Base-by-base conservation (phyloP, 345 rosid genomes). In the Gynandropsis gynandra region DNA sequence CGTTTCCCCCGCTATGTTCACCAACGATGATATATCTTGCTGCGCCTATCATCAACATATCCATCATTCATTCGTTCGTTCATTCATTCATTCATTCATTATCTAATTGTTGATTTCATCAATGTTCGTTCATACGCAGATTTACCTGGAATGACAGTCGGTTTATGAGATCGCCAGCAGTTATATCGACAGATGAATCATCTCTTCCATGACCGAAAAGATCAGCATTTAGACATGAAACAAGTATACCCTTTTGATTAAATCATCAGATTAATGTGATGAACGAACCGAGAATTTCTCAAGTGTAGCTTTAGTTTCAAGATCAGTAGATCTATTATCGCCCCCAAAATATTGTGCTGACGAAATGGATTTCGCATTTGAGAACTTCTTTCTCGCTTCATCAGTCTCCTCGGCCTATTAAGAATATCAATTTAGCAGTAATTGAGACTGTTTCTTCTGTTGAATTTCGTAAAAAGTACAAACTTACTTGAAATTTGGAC, bases 371-470 rank as follows among this genome's bases (percentile, higher is more conserved):
- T 93, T 93, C 15, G 99, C 99, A 61, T 83, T 88, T 29, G 95
- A 68, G 72, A 85, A 93, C 76, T 88, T 93, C 77, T 78, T 88
- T 73, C 96, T 78, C 35, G 99, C 99, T 70, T 93, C 97, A 73
- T 93, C 97, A 14, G 83, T 69, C 72, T 93, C 99, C 62, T 83
- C 78, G 63, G 81, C 71, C 96, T 93, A 52, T 20, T 9, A 50
- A 58, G 7, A 9, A 35, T n/a, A 1, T 1, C 1, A 4, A 46
- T 50, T 18, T 16, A 59, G 19, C 42, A 9, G 9, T 20, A 14
- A 19, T 18, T 19, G 50, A 35, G 4, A 6, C 1, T 7, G 1
- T 20, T 5, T 17, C 18, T 50, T 34, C 11, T 24, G 29, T 12
- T 46, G 9, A 12, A 9, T 32, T 48, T n/a, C 16, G 42, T 50